These are phyloP conservation scores for Candida piceae DNA, from an alignment of 805 yeast genomes.

Conservation along the genomic window DNA sequence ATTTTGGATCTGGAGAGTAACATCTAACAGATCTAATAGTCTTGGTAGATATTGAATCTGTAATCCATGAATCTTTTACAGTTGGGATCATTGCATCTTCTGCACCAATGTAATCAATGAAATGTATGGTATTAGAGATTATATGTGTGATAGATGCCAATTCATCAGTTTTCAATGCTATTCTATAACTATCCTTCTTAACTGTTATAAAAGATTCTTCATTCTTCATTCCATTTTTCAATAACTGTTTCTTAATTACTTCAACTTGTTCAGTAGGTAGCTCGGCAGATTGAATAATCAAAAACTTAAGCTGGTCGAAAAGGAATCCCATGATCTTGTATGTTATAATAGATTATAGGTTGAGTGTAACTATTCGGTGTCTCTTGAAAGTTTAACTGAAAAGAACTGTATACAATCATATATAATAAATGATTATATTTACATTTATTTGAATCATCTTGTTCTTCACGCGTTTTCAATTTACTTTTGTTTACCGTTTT, in stretches of 20 bases:
- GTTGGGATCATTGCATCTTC: conserved; percentile 57
- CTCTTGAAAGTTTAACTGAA: too few species aligned
- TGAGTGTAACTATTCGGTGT: too few species aligned
- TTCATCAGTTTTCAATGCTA: conserved; percentile 10
- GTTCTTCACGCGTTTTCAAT: too few species aligned
- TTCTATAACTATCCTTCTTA: conserved; percentile 10
- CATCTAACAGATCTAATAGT: conserved; percentile 47
- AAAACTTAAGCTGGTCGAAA: conserved; percentile 12
- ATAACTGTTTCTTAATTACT: conserved; percentile 10
- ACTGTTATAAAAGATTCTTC: conserved; percentile 10
- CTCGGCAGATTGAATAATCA: conserved; percentile 13
- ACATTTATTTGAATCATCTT: too few species aligned
- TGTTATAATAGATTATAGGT: too few species aligned
- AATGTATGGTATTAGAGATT: conserved; percentile 46
- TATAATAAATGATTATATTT: too few species aligned
- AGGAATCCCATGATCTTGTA: too few species aligned
- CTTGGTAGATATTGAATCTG: conserved; percentile 37
- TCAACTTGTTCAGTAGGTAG: conserved; percentile 11
- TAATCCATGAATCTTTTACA: conserved; percentile 58
- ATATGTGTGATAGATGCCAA: conserved; percentile 37
- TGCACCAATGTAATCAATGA: conserved; percentile 45
- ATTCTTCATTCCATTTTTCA: conserved; percentile 14
- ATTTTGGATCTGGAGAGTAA: conserved; percentile 68
- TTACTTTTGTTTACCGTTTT: too few species aligned
- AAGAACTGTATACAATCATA: too few species aligned